phyloP scores from a whole-genome alignment of 108 stramenopile genomes.

The Stephanodiscus minutulus region DNA sequence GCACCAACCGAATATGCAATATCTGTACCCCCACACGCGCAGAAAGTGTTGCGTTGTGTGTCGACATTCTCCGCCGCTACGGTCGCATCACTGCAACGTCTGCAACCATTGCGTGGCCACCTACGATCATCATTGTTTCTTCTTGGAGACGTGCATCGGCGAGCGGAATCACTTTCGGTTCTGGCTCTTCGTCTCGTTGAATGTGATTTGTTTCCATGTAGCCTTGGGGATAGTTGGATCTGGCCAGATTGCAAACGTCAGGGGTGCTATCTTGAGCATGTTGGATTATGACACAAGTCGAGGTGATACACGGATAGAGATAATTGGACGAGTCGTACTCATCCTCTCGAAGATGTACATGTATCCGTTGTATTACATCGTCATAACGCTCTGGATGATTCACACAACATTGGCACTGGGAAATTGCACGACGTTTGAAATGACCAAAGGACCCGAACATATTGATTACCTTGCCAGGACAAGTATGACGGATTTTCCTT shows the following conservation, averaged over 20 bases:
- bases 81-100: slow-evolving; percentile 81
- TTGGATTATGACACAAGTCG: slow-evolving; percentile 5
- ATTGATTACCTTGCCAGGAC: slow-evolving; percentile 74
- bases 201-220: slow-evolving; percentile 45
- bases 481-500: slow-evolving; percentile 62
- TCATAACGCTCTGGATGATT: slow-evolving; percentile 35
- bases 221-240: slow-evolving; percentile 38
- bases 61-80: slow-evolving; percentile 70
- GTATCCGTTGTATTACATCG: slow-evolving; percentile 47
- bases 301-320: not conserved
- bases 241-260: slow-evolving; percentile 33
- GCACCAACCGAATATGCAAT: slow-evolving; percentile 13
- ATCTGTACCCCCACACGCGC: slow-evolving; percentile 35
- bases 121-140: slow-evolving; percentile 90
- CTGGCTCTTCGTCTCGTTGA: slow-evolving; percentile 70
- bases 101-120: slow-evolving; percentile 83
- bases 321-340: slow-evolving; percentile 15
- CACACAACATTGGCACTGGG: slow-evolving; percentile 55
- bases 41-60: slow-evolving; percentile 58
- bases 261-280: not conserved
- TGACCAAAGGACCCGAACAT: slow-evolving; percentile 47
- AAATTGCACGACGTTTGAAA: slow-evolving; percentile 77
- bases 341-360: slow-evolving; percentile 54
- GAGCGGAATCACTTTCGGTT: slow-evolving; percentile 91
- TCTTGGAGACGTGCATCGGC: slow-evolving; percentile 86